A percentile compares a stretch with the other conserved stretches of the same genome.
Evolutionary conservation across 768 basidiomycete genomes (phyloP).

Genomic region (Boletus fagicola): DNA sequence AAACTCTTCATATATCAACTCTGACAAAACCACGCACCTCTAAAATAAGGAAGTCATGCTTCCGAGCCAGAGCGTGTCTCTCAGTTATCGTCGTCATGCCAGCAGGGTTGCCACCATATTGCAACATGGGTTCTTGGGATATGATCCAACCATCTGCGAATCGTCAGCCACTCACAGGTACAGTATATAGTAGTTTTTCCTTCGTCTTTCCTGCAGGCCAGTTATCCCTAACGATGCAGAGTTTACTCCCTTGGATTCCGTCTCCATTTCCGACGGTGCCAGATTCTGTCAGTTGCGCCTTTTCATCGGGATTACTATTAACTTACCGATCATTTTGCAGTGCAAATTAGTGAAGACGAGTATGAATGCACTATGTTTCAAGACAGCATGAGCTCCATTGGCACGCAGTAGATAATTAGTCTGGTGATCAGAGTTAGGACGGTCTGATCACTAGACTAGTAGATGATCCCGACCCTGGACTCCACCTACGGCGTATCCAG

Average conservation of each 20-base stretch:
- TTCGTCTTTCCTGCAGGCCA: conserved; percentile 67
- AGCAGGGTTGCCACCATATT: conserved; percentile 80
- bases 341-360: conserved; percentile 52
- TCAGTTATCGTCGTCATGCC: conserved; percentile 68
- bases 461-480: background rate
- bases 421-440: too few species aligned
- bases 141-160: background rate
- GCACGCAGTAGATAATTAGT: background rate
- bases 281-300: conserved; percentile 2
- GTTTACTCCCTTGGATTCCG: conserved; percentile 64
- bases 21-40: conserved; percentile 44
- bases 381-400: background rate
- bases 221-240: conserved; percentile 52
- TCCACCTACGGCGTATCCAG: conserved; percentile 58
- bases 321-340: conserved; percentile 52
- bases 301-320: conserved; percentile 6
- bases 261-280: conserved; percentile 56
- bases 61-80: conserved; percentile 57
- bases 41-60: conserved; percentile 72
- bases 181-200: conserved; percentile 70
- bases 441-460: too few species aligned
- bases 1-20: background rate
- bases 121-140: background rate
- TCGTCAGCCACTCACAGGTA: conserved; percentile 45
- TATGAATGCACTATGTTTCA: conserved; percentile 50